A percentile compares a stretch with the other conserved stretches of the same genome.
These are phyloP conservation scores for Mycena galericulata DNA, from an alignment of 768 basidiomycete species.

Conservation along the genomic window DNA sequence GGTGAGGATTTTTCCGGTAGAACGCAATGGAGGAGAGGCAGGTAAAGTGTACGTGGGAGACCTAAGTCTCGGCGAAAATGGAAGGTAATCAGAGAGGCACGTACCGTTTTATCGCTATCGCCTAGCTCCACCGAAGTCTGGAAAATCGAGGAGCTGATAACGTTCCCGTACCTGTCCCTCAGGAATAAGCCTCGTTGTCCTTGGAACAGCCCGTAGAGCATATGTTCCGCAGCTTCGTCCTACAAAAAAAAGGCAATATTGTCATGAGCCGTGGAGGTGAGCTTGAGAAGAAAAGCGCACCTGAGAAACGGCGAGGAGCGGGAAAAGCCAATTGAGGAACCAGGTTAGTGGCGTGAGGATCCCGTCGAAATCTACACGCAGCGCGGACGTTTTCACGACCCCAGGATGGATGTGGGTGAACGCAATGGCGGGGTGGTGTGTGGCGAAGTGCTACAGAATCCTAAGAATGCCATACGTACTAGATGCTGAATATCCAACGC, in stretches of 20 bases:
- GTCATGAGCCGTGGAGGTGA: background rate
- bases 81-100: no score
- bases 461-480: background rate
- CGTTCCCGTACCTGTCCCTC: background rate
- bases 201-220: no score
- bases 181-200: constrained; percentile 12
- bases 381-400: background rate
- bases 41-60: no score
- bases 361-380: background rate
- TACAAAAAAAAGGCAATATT: background rate
- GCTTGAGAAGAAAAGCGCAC: background rate
- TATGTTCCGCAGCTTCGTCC: constrained; percentile 16
- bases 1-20: no score
- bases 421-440: background rate
- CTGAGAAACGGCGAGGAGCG: background rate
- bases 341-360: constrained; percentile 6
- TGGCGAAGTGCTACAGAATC: background rate
- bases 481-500: background rate
- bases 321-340: background rate
- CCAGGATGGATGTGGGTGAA: constrained; percentile 20
- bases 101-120: background rate
- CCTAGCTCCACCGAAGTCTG: background rate
- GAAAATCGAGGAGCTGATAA: constrained; percentile 2
- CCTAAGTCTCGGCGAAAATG: no score
- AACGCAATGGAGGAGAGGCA: no score